A percentile compares a stretch with the other conserved stretches of the same genome.
phyloP scores from a whole-genome alignment of 148 eudicot species.

The Rhododendron williamsianum region DNA sequence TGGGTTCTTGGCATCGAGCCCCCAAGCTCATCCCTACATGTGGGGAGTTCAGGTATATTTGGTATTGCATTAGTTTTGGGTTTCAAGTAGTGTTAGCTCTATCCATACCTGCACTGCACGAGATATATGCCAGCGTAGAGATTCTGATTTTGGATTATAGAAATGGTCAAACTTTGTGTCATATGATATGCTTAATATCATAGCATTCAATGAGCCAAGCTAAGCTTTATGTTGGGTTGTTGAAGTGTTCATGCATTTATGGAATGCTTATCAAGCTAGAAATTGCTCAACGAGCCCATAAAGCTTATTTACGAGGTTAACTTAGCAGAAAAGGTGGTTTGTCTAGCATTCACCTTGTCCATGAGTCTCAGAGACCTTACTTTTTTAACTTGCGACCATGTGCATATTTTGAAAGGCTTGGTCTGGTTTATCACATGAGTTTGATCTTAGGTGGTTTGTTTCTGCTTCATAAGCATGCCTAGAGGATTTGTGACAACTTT shows the following conservation, averaged over 20 bases:
- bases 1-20: conserved; percentile 78
- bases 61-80: neutral
- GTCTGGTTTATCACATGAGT: neutral
- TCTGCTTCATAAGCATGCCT: neutral
- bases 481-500: neutral
- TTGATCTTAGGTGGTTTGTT: neutral
- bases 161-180: too few species aligned
- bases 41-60: conserved; percentile 94
- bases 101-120: neutral
- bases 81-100: neutral
- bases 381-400: neutral
- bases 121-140: too few species aligned
- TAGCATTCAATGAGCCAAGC: neutral
- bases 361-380: neutral
- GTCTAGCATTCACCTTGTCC: neutral
- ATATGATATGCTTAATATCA: too few species aligned
- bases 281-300: neutral
- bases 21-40: conserved; percentile 98
- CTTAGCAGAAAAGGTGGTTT: neutral
- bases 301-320: neutral
- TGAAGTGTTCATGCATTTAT: neutral
- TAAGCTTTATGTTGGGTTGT: neutral
- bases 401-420: neutral
- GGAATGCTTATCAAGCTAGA: neutral
- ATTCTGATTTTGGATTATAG: too few species aligned